Base-by-base conservation (phyloP, 306 rosid genomes). In the Rubus idaeus region DNA sequence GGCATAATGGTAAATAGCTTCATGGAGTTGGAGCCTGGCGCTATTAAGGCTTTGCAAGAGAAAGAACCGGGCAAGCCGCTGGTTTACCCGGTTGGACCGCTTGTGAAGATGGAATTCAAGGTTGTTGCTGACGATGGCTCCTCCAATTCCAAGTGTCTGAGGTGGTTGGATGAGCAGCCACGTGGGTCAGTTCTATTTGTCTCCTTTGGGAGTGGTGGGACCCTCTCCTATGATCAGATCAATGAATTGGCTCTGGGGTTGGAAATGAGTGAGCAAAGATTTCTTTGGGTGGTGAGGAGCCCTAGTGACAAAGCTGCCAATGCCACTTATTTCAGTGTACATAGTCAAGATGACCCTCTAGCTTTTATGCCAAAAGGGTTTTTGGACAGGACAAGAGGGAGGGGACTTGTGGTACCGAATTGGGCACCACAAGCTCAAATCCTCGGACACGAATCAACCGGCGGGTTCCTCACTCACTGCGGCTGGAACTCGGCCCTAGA, bases 401-500 rank as follows among this genome's bases (percentile, higher is more conserved):
- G 88, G 58, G 96, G 91, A 0, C 16, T 83, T 0, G 75, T 87
- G 65, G 84, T 91, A 1, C 73, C 84, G 0, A 82, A 93, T 0
- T 93, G 98, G 98, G 98, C 92, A 4, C 98, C 98, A 2, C 98
- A 93, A 30, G 79, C 89, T 0, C 89, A 86, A 30, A 77, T 93
- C 0, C 57, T 93, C 4, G 75, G 83, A n/a, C 98, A 93, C 20
- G 77, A 77, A 0, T 86, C 98, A 0, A 90, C 89, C 0, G 98
- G 91, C 0, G 98, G 90, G 45, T 91, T 93, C 79, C 45, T 93
- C 0, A 90, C 84, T 11, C 98, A 93, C 11, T 93, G 98, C 7
- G 98, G 98, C 0, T 93, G 98, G 98, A 93, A 93, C 57, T 93
- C 98, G 0, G 14, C 83, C 0, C 83, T 91, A 0, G 98, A 93